These are phyloP conservation scores for Geoglossum glabrum DNA, from an alignment of 495 filamentous ascomycete genomes.

Conservation along the genomic window DNA sequence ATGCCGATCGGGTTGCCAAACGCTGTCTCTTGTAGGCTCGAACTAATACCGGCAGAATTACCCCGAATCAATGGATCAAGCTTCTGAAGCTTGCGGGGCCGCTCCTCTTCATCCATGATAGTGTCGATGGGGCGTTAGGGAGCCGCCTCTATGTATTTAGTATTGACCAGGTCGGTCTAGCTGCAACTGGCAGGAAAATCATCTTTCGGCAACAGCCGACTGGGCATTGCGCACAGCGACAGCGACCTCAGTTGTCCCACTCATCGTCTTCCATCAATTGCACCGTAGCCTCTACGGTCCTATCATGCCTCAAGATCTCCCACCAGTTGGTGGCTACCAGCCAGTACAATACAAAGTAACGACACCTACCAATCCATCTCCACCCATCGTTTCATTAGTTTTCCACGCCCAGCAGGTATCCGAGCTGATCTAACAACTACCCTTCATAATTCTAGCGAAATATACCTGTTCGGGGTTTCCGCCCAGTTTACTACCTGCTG, in stretches of 20 bases:
- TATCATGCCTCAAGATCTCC: slow-evolving; percentile 47
- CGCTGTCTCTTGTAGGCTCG: background rate
- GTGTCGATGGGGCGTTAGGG: no score
- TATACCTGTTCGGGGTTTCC: slow-evolving; percentile 79
- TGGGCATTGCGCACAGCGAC: no score
- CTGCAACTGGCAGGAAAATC: background rate
- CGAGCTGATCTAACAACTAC: background rate
- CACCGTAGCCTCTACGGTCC: background rate
- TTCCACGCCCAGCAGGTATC: background rate
- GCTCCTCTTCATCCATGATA: slow-evolving; percentile 33
- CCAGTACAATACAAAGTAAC: slow-evolving; percentile 88
- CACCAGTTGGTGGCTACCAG: slow-evolving; percentile 80
- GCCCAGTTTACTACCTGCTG: slow-evolving; percentile 53
- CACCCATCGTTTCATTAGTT: background rate
- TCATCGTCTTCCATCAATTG: background rate
- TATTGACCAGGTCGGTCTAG: background rate
- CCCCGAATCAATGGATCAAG: slow-evolving; percentile 10
- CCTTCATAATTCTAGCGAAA: slow-evolving; percentile 42
- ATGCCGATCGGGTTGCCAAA: background rate
- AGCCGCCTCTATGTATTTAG: background rate
- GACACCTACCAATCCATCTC: slow-evolving; percentile 6
- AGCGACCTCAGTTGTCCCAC: background rate
- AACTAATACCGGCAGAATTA: background rate
- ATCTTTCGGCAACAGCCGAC: background rate
- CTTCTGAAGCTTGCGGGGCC: slow-evolving; percentile 31